Conservation (phyloP, 257 asterid species). For the Scutellaria baicalensis region DNA sequence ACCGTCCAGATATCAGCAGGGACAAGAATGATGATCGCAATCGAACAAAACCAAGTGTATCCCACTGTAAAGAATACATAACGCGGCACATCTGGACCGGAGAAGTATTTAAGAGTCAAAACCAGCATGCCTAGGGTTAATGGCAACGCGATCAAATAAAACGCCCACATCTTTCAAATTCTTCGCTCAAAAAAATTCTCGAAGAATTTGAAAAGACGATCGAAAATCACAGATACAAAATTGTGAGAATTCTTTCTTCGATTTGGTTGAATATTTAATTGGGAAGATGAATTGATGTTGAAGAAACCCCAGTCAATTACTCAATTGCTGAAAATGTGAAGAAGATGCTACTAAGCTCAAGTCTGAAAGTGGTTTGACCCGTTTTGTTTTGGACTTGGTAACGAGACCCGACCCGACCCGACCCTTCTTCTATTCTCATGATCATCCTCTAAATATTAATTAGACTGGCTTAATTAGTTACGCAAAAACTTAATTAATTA, state of each 20-base stretch:
- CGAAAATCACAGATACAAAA: not conserved
- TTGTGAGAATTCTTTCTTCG: not conserved
- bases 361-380: not conserved
- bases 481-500: too few relatives aligned
- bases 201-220: slow-evolving; percentile 4
- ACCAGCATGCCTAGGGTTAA: slow-evolving; percentile 86
- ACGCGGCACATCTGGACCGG: slow-evolving; percentile 92
- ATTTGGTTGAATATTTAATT: not conserved
- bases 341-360: slow-evolving; percentile 9
- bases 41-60: slow-evolving; percentile 97
- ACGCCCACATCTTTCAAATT: slow-evolving; percentile 78
- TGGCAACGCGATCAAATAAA: slow-evolving; percentile 95
- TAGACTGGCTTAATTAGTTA: too few relatives aligned
- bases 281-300: slow-evolving; percentile 16
- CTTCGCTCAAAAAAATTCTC: not conserved
- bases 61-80: slow-evolving; percentile 92
- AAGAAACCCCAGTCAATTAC: slow-evolving; percentile 26
- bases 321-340: slow-evolving; percentile 2
- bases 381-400: not conserved
- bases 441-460: too few relatives aligned
- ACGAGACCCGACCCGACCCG: not conserved
- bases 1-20: slow-evolving; percentile 99
- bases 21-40: slow-evolving; percentile 91
- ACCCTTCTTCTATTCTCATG: not conserved
- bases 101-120: slow-evolving; percentile 76